A percentile compares a stretch with the other conserved stretches of the same genome.
Evolutionary conservation across 2,329 filamentous ascomycete species (phyloP).

Genomic region (Colletotrichum spinosum): DNA sequence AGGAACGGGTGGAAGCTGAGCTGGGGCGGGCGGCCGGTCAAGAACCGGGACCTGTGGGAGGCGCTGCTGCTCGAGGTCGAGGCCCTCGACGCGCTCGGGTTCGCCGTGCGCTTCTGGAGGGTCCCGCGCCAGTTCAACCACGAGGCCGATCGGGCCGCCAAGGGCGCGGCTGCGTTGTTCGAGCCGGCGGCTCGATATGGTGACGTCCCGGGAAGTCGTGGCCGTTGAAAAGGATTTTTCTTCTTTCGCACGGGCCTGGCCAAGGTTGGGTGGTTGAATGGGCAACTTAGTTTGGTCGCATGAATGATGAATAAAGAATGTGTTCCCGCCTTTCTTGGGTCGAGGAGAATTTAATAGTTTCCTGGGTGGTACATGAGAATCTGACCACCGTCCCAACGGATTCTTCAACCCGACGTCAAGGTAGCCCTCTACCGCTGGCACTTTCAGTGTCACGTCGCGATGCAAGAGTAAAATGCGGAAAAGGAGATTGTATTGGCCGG

Average conservation of each 20-base stretch:
- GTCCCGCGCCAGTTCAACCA: conserved; percentile 57
- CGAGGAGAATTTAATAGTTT: no score
- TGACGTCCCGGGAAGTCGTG: background rate
- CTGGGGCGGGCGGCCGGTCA: conserved; percentile 47
- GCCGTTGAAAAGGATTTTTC: background rate
- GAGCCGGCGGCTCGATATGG: background rate
- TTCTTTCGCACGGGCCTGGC: no score
- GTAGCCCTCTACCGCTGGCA: no score
- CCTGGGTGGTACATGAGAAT: no score
- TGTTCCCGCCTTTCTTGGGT: no score
- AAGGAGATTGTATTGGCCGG: conserved; percentile 29
- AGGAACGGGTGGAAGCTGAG: conserved; percentile 56
- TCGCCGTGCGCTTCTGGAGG: conserved; percentile 54
- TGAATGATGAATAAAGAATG: no score
- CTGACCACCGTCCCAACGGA: no score
- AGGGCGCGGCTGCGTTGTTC: conserved; percentile 41
- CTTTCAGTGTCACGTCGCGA: no score
- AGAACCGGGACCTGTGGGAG: conserved; percentile 66
- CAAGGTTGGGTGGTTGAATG: no score
- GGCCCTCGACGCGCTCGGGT: conserved; percentile 5
- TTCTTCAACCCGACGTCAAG: no score
- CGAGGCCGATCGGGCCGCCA: conserved; percentile 54
- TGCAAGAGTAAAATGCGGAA: conserved; percentile 2
- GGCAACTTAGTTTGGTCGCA: no score
- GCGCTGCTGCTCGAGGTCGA: conserved; percentile 56